Percentiles rank a stretch among this genome's conserved stretches.
Evolutionary conservation across 2,329 filamentous ascomycete genomes (phyloP).

Genomic region (Fusarium hainanense): DNA sequence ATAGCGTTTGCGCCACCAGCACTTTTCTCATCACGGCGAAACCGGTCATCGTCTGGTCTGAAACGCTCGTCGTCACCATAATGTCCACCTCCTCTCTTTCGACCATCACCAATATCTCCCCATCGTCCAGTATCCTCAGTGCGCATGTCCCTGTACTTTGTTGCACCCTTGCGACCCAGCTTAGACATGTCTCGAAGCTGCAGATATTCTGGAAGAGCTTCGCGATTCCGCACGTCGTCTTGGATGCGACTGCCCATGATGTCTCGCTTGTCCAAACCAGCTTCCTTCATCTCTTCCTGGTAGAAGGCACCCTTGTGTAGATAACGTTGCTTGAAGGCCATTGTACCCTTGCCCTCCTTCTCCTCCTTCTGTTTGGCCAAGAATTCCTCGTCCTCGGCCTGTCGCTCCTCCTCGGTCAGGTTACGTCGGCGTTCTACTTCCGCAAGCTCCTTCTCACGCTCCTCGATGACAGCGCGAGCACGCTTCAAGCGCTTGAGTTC

Average conservation of each 20-base stretch:
- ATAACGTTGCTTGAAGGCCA: constrained; percentile 94
- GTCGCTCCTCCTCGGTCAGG: constrained; percentile 86
- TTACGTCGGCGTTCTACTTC: constrained; percentile 90
- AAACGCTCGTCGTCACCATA: constrained; percentile 73
- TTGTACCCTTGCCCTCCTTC: constrained; percentile 80
- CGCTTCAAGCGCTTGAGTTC: constrained; percentile 91
- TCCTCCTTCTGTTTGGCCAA: constrained; percentile 84
- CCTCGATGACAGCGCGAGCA: constrained; percentile 85
- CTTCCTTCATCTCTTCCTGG: constrained; percentile 79
- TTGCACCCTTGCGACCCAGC: constrained; percentile 89
- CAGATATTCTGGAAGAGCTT: constrained; percentile 88
- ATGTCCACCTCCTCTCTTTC: constrained; percentile 48
- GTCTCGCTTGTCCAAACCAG: constrained; percentile 82
- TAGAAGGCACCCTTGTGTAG: constrained; percentile 98
- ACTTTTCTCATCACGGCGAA: constrained; percentile 55
- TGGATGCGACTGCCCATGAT: constrained; percentile 86
- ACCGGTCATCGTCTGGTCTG: constrained; percentile 69
- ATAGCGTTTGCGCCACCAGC: constrained; percentile 76
- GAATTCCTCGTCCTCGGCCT: constrained; percentile 83
- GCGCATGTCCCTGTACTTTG: constrained; percentile 88
- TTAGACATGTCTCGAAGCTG: constrained; percentile 95
- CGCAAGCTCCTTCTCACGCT: constrained; percentile 83
- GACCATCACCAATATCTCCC: constrained; percentile 72
- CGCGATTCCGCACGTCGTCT: constrained; percentile 85
- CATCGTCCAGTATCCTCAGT: constrained; percentile 91